Evolutionary conservation across 2,329 filamentous ascomycete species (phyloP).

Genomic region (Alternaria burnsii): DNA sequence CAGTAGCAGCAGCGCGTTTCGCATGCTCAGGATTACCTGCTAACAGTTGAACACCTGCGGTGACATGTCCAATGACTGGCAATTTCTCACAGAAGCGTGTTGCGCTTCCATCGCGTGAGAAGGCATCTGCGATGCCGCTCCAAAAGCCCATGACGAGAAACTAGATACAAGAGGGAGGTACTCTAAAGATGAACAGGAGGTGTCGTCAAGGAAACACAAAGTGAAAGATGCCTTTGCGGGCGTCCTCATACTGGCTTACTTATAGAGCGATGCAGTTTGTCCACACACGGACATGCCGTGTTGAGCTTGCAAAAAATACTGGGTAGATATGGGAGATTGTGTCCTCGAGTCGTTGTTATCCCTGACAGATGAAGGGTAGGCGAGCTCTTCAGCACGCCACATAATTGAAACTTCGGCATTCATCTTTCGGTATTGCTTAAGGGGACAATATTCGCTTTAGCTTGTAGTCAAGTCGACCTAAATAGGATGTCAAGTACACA

Average conservation of each 20-base stretch:
- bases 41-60: too few species aligned
- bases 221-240: too few species aligned
- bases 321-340: neutral
- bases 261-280: too few species aligned
- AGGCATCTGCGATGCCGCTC: neutral
- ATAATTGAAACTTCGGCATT: neutral
- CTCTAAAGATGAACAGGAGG: too few species aligned
- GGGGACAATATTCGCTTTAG: neutral
- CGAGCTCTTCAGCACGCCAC: neutral
- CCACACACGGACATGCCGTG: too few species aligned
- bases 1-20: too few species aligned
- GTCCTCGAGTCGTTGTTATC: neutral
- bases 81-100: neutral
- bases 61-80: neutral
- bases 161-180: too few species aligned
- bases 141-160: neutral
- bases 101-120: neutral
- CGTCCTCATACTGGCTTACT: too few species aligned
- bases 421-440: neutral
- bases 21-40: too few species aligned
- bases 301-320: too few species aligned
- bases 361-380: neutral
- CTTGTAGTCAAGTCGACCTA: neutral
- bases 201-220: too few species aligned
- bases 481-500: neutral